These are phyloP conservation scores for Agaricales sp. DNA, from an alignment of 1,284 basidiomycete species.

Conservation along the genomic window DNA sequence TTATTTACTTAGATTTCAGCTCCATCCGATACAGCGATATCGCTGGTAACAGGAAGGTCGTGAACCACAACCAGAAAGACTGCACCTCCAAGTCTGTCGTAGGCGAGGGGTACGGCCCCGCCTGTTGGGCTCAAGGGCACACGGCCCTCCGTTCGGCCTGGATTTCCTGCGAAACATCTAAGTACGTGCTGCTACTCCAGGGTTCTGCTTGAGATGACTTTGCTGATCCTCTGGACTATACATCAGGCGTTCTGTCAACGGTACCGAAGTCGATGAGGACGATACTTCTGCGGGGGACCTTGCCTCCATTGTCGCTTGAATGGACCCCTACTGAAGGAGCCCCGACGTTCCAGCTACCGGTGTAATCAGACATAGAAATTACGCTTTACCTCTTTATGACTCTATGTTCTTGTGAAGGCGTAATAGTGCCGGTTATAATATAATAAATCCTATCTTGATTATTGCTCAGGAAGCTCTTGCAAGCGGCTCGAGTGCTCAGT, in stretches of 20 bases:
- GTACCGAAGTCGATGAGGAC: background rate
- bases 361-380: too few species aligned
- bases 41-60: background rate
- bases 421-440: too few species aligned
- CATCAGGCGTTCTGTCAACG: background rate
- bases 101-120: background rate
- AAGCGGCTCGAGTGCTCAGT: too few species aligned
- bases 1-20: background rate
- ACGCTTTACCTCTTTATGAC: too few species aligned
- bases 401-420: too few species aligned
- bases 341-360: too few species aligned
- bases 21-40: background rate
- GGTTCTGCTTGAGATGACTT: background rate
- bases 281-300: too few species aligned
- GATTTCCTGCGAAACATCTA: background rate
- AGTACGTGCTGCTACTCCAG: background rate
- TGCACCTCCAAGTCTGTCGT: background rate
- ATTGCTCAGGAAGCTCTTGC: too few species aligned
- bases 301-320: too few species aligned
- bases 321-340: too few species aligned
- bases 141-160: background rate
- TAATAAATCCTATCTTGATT: too few species aligned
- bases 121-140: background rate
- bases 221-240: background rate
- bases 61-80: background rate